Evolutionary conservation across 1,284 basidiomycete genomes (phyloP), one percentile per base, ranked within the genome.

Genomic region (Malassezia sympodialis): DNA sequence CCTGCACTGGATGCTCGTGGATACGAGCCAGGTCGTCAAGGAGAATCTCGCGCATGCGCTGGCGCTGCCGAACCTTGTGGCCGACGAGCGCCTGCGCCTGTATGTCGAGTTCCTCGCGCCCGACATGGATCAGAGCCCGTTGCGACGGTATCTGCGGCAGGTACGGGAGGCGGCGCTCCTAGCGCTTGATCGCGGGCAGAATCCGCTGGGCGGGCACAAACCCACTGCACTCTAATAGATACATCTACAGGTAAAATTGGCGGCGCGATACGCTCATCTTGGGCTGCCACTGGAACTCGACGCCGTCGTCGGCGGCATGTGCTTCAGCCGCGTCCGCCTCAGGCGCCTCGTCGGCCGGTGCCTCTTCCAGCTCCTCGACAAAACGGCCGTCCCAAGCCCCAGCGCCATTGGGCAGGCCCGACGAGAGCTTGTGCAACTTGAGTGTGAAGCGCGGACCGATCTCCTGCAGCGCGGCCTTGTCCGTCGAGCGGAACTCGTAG

Each of bases 391-490:
- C 83, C 63, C 83, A 68, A 79, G 80, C 67, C 1, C 72, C 72
- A 8, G 70, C 71, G 3, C 72, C 72, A 41, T 74, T 82, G 78
- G 91, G 91, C 28, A 93, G 78, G 11, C 90, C 89, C 67, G 88
- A 88, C 71, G 87, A 84, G 59, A 99, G 76, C 79, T 85, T 93
- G 30, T 86, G 79, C 54, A 99, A 77, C 77, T 98, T 98, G 17
- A 98, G 79, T 0, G 94, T 98, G 73, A 99, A 96, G 26, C 93
- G 82, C 4, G 94, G 94, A 0, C 94, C 94, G 59, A 98, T 99
- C 76, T 99, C 94, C 76, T 99, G 94, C 48, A 99, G 78, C 15
- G 86, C 84, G 10, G 96, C 90, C 71, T 89, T 91, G 44, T 75
- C 59, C 27, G 68, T 66, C 43, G 87, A 88, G 44, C 88, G 83